These are phyloP conservation scores for Solanum okadae DNA, from an alignment of 257 asterid genomes.

Conservation along the genomic window DNA sequence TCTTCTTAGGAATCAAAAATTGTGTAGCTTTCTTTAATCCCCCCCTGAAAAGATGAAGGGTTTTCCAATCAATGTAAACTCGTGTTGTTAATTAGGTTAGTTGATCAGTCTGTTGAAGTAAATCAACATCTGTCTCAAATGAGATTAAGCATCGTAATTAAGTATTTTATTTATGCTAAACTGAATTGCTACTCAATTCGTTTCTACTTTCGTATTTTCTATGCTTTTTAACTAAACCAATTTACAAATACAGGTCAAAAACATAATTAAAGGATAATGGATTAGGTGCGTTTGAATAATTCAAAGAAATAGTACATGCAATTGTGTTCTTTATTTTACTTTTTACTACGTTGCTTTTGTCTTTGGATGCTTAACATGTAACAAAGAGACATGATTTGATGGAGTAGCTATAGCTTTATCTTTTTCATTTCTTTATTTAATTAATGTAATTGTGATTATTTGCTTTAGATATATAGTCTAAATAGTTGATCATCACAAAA, in stretches of 20 bases:
- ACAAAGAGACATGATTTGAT: background rate
- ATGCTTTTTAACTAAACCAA: background rate
- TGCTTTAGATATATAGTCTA: background rate
- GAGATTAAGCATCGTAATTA: slow-evolving; percentile 6
- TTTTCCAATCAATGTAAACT: slow-evolving; percentile 5
- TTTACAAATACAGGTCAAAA: background rate
- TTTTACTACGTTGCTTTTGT: background rate
- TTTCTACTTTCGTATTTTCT: background rate
- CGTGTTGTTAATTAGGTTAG: background rate
- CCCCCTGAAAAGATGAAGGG: background rate
- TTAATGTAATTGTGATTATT: background rate
- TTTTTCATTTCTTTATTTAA: background rate
- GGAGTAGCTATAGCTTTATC: background rate
- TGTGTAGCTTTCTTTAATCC: background rate
- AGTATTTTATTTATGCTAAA: background rate
- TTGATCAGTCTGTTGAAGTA: background rate
- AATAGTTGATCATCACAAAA: background rate
- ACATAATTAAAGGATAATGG: background rate
- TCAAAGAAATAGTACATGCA: slow-evolving; percentile 1
- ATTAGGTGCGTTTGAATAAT: slow-evolving; percentile 1
- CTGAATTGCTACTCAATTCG: background rate
- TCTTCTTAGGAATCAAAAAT: slow-evolving; percentile 30
- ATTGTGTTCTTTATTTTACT: background rate
- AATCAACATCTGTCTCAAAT: slow-evolving; percentile 12
- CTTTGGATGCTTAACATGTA: background rate